These are phyloP conservation scores for Didymella exigua DNA, from an alignment of 2,329 filamentous ascomycete genomes.

Conservation along the genomic window DNA sequence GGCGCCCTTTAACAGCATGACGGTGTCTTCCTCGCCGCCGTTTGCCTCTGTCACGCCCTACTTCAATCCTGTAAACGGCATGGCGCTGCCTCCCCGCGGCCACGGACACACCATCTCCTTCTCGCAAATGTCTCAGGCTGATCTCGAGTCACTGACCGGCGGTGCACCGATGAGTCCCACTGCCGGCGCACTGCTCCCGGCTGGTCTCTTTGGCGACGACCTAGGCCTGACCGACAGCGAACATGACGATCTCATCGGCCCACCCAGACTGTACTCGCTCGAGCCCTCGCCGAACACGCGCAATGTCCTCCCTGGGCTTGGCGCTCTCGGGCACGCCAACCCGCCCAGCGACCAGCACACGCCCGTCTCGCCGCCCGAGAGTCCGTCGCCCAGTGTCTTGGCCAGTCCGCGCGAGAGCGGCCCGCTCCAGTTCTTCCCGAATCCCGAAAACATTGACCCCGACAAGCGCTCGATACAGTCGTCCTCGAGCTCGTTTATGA, in stretches of 20 bases:
- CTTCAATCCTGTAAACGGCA: conserved; percentile 66
- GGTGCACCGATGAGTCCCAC: conserved; percentile 78
- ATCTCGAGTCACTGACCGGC: conserved; percentile 64
- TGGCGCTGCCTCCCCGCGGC: conserved; percentile 55
- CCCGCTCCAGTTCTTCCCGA: conserved; percentile 50
- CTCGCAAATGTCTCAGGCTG: conserved; percentile 68
- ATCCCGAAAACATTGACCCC: conserved; percentile 51
- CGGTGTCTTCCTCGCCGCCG: conserved; percentile 58
- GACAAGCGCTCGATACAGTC: conserved; percentile 56
- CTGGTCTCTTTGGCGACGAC: conserved; percentile 68
- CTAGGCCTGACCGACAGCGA: conserved; percentile 56
- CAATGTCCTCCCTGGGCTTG: conserved; percentile 49
- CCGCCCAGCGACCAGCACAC: conserved; percentile 48
- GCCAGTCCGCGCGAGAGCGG: conserved; percentile 56
- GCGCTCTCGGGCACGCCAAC: conserved; percentile 47
- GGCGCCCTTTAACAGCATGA: conserved; percentile 53
- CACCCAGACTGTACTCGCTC: conserved; percentile 29
- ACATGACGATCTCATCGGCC: conserved; percentile 38
- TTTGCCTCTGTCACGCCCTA: conserved; percentile 58
- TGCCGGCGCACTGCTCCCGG: conserved; percentile 74
- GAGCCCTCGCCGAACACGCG: conserved; percentile 41
- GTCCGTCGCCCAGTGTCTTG: conserved; percentile 54
- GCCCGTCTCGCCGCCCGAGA: conserved; percentile 49
- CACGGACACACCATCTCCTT: conserved; percentile 44
- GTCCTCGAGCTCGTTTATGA: conserved; percentile 56